Conservation (phyloP, 257 asterid genomes). For the Plantago ovata region DNA sequence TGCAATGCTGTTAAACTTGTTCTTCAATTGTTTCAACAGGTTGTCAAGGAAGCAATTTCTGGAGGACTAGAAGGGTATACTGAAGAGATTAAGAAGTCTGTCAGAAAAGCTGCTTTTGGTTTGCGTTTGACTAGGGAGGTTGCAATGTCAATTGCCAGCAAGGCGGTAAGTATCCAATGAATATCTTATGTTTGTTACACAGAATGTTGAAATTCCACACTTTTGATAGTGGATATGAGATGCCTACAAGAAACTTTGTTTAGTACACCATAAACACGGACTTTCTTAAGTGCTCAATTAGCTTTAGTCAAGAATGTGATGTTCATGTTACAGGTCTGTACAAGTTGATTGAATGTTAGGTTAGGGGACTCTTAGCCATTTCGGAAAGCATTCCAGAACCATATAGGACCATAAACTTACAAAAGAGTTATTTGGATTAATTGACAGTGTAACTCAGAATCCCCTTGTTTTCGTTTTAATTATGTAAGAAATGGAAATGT, state of each 20-base stretch:
- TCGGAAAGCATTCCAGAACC: no score
- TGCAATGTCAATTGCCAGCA: conserved; percentile 82
- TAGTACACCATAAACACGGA: no score
- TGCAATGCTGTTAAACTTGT: neutral
- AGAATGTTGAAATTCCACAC: no score
- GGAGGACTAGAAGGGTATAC: conserved; percentile 82
- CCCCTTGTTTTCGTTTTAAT: neutral
- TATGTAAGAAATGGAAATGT: neutral
- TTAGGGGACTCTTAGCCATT: no score
- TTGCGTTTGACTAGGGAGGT: conserved; percentile 86
- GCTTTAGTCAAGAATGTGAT: no score
- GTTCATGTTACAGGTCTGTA: no score
- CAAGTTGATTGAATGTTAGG: no score
- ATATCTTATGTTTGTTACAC: neutral
- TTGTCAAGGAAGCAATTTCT: conserved; percentile 83
- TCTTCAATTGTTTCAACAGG: conserved; percentile 35
- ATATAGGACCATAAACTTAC: neutral
- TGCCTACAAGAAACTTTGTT: no score
- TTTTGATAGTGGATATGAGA: no score
- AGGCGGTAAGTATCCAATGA: conserved; percentile 69
- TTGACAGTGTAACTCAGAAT: neutral
- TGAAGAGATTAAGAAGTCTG: conserved; percentile 58
- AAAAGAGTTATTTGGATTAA: neutral
- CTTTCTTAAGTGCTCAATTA: no score
- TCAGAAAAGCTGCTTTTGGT: conserved; percentile 92